Evolutionary conservation across 352 stramenopile species (phyloP).

Genomic region (Phytophthora pinifolia): DNA sequence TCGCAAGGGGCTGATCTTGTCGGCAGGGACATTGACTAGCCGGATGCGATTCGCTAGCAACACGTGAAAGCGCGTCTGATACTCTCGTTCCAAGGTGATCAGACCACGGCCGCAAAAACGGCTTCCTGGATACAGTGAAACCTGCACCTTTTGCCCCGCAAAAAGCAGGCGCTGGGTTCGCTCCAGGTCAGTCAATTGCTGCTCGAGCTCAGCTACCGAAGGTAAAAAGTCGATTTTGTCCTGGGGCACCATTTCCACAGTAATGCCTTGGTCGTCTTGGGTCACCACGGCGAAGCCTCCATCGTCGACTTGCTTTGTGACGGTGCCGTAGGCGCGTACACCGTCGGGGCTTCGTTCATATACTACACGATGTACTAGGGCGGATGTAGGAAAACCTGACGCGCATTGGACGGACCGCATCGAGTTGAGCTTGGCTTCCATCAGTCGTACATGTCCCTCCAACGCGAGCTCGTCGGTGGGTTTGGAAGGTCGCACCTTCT

Average conservation of each 20-base stretch:
- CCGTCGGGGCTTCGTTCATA: slow-evolving; percentile 43
- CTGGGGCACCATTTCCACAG: slow-evolving; percentile 46
- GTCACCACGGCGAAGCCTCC: slow-evolving; percentile 58
- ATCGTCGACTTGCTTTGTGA: slow-evolving; percentile 45
- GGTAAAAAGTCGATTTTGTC: slow-evolving; percentile 59
- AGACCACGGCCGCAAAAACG: slow-evolving; percentile 61
- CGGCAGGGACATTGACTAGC: slow-evolving; percentile 61
- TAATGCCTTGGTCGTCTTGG: slow-evolving; percentile 63
- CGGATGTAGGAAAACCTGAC: slow-evolving; percentile 4
- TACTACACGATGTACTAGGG: slow-evolving; percentile 24
- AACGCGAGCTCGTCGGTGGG: slow-evolving; percentile 26
- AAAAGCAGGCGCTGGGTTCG: slow-evolving; percentile 47
- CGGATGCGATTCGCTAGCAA: slow-evolving; percentile 70
- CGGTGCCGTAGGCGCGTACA: slow-evolving; percentile 53
- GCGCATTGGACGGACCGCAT: slow-evolving; percentile 29
- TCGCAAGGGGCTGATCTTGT: slow-evolving; percentile 59
- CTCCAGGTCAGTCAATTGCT: slow-evolving; percentile 50
- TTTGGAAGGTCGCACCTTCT: slow-evolving; percentile 61
- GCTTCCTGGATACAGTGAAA: slow-evolving; percentile 72
- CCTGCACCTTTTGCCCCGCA: slow-evolving; percentile 67
- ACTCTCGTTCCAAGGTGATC: slow-evolving; percentile 52
- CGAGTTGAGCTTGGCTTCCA: slow-evolving; percentile 33
- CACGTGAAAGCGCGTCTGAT: slow-evolving; percentile 49
- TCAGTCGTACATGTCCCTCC: slow-evolving; percentile 34
- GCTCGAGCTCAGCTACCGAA: slow-evolving; percentile 55